Percentiles rank a stretch among this genome's conserved stretches.
phyloP scores from a whole-genome alignment of 257 asterid genomes.

The Capsicum rhomboideum region DNA sequence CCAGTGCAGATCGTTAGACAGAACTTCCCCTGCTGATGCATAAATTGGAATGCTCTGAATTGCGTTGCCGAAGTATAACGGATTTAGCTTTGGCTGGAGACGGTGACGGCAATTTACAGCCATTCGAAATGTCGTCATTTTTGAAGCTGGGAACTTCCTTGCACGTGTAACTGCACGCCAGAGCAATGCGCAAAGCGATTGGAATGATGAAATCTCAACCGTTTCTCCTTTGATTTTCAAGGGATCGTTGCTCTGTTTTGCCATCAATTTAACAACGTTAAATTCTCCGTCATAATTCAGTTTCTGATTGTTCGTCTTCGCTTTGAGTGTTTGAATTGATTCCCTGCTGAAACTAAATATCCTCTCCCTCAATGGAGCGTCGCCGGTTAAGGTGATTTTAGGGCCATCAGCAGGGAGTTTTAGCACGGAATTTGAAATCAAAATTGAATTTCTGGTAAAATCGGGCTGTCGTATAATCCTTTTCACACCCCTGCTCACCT shows the following conservation, averaged over 20 bases:
- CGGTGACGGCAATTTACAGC: slow-evolving; percentile 57
- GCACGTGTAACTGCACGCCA: no score
- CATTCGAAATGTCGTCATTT: slow-evolving; percentile 46
- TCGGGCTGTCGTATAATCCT: slow-evolving; percentile 40
- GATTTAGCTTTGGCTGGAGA: slow-evolving; percentile 44
- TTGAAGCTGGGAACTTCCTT: no score
- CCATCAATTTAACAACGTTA: slow-evolving; percentile 47
- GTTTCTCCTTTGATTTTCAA: slow-evolving; percentile 13
- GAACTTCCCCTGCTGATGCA: slow-evolving; percentile 29
- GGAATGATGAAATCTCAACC: slow-evolving; percentile 38
- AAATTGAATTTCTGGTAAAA: slow-evolving; percentile 46
- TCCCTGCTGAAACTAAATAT: slow-evolving; percentile 60
- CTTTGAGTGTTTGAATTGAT: slow-evolving; percentile 45
- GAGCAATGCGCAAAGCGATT: no score
- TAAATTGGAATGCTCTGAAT: slow-evolving; percentile 47
- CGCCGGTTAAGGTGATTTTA: slow-evolving; percentile 29
- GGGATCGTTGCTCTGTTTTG: slow-evolving; percentile 48
- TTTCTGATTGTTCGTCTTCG: slow-evolving; percentile 27
- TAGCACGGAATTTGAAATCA: slow-evolving; percentile 48
- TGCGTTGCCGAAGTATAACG: slow-evolving; percentile 44
- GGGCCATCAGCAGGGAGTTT: slow-evolving; percentile 51
- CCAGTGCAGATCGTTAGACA: slow-evolving; percentile 22
- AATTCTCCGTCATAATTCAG: slow-evolving; percentile 20
- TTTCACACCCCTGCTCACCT: slow-evolving; percentile 30
- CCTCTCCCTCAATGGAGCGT: slow-evolving; percentile 53